These are phyloP conservation scores for Neurospora sp. DNA, from an alignment of 2,329 filamentous ascomycete genomes.

Conservation along the genomic window DNA sequence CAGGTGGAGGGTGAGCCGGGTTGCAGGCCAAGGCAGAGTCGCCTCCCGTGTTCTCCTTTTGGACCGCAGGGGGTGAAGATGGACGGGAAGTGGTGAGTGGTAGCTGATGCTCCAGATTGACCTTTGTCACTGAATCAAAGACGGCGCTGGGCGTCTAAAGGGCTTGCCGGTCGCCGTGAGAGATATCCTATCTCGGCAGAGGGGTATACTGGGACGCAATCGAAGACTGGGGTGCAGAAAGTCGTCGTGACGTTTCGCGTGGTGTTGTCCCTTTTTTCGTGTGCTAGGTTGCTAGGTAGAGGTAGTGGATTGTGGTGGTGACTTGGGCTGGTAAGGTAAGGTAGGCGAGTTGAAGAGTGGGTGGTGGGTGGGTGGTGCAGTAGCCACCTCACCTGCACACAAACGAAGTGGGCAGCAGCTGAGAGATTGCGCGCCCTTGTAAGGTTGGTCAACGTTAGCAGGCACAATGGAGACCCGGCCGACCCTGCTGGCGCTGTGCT, in stretches of 20 bases:
- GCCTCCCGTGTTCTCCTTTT: not conserved
- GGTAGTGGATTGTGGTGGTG: not conserved
- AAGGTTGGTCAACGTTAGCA: not conserved
- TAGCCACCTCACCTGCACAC: not conserved
- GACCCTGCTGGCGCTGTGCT: not conserved
- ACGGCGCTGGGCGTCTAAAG: not conserved
- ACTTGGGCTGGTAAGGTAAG: not conserved
- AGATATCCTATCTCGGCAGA: not conserved
- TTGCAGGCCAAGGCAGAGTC: not conserved
- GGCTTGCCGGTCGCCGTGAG: not conserved
- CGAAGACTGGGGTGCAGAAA: not conserved
- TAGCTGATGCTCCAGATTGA: not conserved
- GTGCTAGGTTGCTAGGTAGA: not conserved
- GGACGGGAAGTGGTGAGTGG: not conserved
- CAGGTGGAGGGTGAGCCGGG: conserved; percentile 12
- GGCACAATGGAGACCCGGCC: not conserved
- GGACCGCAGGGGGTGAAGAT: not conserved
- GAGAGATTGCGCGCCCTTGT: not conserved
- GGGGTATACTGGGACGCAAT: not conserved
- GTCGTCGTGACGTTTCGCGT: not conserved
- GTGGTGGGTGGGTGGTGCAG: not conserved
- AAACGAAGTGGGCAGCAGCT: not conserved
- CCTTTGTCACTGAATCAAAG: not conserved
- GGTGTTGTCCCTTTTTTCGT: not conserved
- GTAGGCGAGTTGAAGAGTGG: not conserved